These are phyloP conservation scores for Didymella pinodella DNA, from an alignment of 2,329 filamentous ascomycete species.

Conservation along the genomic window DNA sequence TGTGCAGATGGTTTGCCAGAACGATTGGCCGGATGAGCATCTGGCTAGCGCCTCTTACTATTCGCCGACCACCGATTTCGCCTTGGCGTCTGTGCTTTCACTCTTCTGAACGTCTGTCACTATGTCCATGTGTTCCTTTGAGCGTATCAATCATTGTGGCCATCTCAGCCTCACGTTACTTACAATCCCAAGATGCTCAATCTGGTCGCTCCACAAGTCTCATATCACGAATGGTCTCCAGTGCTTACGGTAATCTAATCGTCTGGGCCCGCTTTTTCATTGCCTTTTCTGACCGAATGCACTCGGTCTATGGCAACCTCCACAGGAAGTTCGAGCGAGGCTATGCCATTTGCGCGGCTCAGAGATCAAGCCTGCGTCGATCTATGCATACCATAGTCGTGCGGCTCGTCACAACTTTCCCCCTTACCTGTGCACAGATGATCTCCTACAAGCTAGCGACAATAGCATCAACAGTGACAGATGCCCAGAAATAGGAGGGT, in stretches of 20 bases:
- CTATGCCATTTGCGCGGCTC: background rate
- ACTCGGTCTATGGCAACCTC: background rate
- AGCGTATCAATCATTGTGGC: background rate
- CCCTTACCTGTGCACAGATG: background rate
- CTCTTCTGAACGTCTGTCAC: background rate
- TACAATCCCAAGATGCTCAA: too few species aligned
- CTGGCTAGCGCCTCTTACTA: conserved; percentile 8
- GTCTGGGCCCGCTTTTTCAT: conserved; percentile 9
- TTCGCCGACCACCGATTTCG: conserved; percentile 10
- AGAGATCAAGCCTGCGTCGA: background rate
- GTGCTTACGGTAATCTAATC: too few species aligned
- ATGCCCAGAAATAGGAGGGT: conserved; percentile 3
- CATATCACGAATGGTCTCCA: background rate
- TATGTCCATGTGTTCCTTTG: background rate
- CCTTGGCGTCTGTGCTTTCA: background rate
- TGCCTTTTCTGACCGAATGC: conserved; percentile 1
- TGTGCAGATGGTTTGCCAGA: conserved; percentile 8
- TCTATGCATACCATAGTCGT: background rate
- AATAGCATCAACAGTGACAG: conserved; percentile 3
- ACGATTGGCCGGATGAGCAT: conserved; percentile 17
- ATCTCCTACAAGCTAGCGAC: background rate
- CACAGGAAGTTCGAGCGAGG: background rate
- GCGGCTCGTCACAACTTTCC: background rate
- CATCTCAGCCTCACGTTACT: background rate
- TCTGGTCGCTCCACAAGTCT: too few species aligned